These are phyloP conservation scores for Trametes cingulata DNA, from an alignment of 768 basidiomycete genomes.

Conservation along the genomic window DNA sequence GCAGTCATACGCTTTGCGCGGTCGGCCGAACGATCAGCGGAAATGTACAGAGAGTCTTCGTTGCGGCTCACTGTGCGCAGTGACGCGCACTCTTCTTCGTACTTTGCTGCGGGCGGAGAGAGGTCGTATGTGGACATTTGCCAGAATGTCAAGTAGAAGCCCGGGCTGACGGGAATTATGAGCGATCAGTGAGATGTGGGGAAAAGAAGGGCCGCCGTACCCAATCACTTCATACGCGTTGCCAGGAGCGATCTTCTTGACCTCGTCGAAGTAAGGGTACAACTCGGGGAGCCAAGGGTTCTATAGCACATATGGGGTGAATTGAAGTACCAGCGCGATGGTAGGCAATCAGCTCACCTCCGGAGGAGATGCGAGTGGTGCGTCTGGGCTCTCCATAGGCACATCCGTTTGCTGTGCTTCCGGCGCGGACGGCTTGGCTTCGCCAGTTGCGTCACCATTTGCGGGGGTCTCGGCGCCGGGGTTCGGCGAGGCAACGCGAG, in stretches of 20 bases:
- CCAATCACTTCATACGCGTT: slow-evolving; percentile 67
- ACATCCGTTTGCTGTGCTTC: slow-evolving; percentile 28
- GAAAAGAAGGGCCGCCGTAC: slow-evolving; percentile 43
- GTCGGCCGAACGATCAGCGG: slow-evolving; percentile 74
- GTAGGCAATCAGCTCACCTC: slow-evolving; percentile 5
- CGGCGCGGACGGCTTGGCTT: slow-evolving; percentile 21
- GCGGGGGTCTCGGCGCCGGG: slow-evolving; percentile 25
- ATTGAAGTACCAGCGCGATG: not conserved
- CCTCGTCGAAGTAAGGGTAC: slow-evolving; percentile 69
- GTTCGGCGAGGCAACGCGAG: slow-evolving; percentile 66
- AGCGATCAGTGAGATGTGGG: slow-evolving; percentile 12
- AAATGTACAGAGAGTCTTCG: slow-evolving; percentile 62
- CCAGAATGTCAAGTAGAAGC: slow-evolving; percentile 97
- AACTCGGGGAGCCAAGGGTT: slow-evolving; percentile 83
- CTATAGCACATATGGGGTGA: slow-evolving; percentile 37
- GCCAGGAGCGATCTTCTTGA: slow-evolving; percentile 69
- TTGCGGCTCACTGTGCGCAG: slow-evolving; percentile 63
- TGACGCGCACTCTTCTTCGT: slow-evolving; percentile 73
- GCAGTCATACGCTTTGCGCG: slow-evolving; percentile 59
- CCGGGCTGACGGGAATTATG: slow-evolving; percentile 55
- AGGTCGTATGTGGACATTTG: slow-evolving; percentile 92
- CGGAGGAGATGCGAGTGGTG: not conserved
- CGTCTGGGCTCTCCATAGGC: slow-evolving; percentile 11
- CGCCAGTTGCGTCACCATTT: slow-evolving; percentile 30
- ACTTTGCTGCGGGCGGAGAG: slow-evolving; percentile 70